These are phyloP conservation scores for Fusarium sublunatum DNA, from an alignment of 2,329 filamentous ascomycete genomes.

Conservation along the genomic window DNA sequence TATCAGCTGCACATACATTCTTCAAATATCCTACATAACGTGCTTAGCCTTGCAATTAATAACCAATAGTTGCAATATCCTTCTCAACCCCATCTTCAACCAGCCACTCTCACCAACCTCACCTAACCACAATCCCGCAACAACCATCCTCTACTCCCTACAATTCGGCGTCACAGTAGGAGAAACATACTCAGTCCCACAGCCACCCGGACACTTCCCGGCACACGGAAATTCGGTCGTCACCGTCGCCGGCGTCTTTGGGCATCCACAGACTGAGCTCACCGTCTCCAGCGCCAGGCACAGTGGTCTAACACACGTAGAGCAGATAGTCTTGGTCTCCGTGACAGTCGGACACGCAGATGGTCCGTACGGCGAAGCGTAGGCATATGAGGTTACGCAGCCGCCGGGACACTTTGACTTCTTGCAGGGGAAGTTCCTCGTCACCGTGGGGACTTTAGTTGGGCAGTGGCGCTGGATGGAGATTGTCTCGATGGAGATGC, in stretches of 20 bases:
- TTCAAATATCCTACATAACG: not conserved
- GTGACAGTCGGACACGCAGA: slow-evolving; percentile 52
- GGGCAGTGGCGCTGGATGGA: slow-evolving; percentile 49
- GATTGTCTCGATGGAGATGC: slow-evolving; percentile 49
- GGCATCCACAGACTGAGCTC: slow-evolving; percentile 50
- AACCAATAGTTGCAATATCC: not conserved
- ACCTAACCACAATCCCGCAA: slow-evolving; percentile 1
- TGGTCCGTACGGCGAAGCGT: slow-evolving; percentile 29
- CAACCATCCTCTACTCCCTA: slow-evolving; percentile 8
- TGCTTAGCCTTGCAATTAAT: too few species aligned
- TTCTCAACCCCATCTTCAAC: not conserved
- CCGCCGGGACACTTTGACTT: slow-evolving; percentile 38
- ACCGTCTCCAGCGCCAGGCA: slow-evolving; percentile 49
- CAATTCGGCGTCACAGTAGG: slow-evolving; percentile 40
- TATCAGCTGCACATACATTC: too few species aligned
- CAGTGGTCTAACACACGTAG: slow-evolving; percentile 48
- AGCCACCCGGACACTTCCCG: slow-evolving; percentile 40
- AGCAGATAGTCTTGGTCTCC: slow-evolving; percentile 47
- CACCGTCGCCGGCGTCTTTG: slow-evolving; percentile 46
- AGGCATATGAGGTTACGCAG: slow-evolving; percentile 44
- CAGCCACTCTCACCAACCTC: not conserved
- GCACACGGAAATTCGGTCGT: slow-evolving; percentile 47
- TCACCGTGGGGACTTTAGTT: slow-evolving; percentile 44
- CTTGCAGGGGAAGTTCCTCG: slow-evolving; percentile 40
- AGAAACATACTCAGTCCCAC: slow-evolving; percentile 47